phyloP scores from a whole-genome alignment of 106 monocot species.

The Ottelia alismoides region DNA sequence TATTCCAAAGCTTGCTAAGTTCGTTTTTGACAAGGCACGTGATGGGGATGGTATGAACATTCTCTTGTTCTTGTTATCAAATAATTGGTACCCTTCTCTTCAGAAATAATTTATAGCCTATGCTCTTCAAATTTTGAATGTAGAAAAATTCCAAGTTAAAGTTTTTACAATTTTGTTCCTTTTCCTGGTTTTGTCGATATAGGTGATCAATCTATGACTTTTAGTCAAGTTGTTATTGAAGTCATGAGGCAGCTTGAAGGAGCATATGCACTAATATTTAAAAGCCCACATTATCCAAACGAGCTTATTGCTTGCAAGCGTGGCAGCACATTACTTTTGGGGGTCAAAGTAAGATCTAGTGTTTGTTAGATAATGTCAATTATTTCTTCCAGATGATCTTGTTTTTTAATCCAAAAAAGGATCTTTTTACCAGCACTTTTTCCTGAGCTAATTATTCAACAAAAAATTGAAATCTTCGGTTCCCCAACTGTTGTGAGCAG shows the following conservation, averaged over 20 bases:
- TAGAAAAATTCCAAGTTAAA: too few relatives aligned
- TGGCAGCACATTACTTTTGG: constrained; percentile 80
- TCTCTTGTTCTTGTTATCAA: not conserved
- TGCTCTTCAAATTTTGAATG: too few relatives aligned
- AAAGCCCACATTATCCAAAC: constrained; percentile 94
- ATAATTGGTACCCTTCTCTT: too few relatives aligned
- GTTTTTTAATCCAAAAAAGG: too few relatives aligned
- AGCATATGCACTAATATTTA: constrained; percentile 95
- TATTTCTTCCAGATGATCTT: too few relatives aligned
- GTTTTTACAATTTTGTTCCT: too few relatives aligned
- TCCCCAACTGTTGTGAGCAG: too few relatives aligned
- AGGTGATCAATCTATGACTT: constrained; percentile 70
- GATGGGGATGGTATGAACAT: constrained; percentile 60
- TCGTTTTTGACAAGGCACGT: constrained; percentile 77
- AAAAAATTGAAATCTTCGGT: too few relatives aligned
- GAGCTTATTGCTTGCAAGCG: constrained; percentile 95
- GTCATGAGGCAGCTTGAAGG: constrained; percentile 99
- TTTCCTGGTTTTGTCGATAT: not conserved
- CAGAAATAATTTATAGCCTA: too few relatives aligned
- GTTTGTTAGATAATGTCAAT: too few relatives aligned
- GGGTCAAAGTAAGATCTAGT: constrained; percentile 66
- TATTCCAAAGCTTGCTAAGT: constrained; percentile 96
- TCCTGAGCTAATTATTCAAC: too few relatives aligned
- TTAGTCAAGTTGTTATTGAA: constrained; percentile 94
- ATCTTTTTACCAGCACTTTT: too few relatives aligned